Percentiles rank a stretch among this genome's conserved stretches.
phyloP scores from a whole-genome alignment of 2,329 filamentous ascomycete species.

The Sporothrix globosa region DNA sequence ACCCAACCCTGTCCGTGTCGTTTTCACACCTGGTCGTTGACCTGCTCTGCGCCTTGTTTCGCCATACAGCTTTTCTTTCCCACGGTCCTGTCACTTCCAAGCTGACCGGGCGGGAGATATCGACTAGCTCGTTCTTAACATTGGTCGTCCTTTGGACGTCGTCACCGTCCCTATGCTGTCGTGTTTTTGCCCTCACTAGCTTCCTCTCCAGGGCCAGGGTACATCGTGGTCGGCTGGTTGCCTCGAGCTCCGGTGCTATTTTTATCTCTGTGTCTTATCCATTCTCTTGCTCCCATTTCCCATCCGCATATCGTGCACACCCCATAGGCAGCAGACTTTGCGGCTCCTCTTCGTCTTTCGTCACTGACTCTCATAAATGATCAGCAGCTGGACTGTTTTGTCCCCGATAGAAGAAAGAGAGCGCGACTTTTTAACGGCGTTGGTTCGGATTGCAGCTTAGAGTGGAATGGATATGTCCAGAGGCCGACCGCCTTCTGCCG shows the following conservation, averaged over 20 bases:
- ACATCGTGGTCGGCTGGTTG: slow-evolving; percentile 6
- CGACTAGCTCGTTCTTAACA: neutral
- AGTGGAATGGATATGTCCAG: neutral
- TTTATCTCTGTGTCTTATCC: neutral
- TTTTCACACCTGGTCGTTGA: neutral
- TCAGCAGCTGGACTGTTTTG: neutral
- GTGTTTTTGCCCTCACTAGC: neutral
- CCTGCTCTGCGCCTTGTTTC: neutral
- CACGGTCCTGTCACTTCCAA: neutral
- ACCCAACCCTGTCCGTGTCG: neutral
- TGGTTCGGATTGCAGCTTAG: neutral
- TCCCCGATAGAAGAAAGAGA: too few relatives aligned
- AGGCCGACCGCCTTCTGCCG: slow-evolving; percentile 12
- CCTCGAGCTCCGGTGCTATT: slow-evolving; percentile 11
- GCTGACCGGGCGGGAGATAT: too few relatives aligned
- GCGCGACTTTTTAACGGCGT: neutral
- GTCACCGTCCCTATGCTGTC: neutral
- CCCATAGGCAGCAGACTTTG: neutral
- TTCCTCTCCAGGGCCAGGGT: neutral
- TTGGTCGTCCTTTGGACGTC: neutral
- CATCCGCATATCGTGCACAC: neutral
- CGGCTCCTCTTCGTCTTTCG: neutral
- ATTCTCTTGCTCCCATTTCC: neutral
- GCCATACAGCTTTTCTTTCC: neutral
- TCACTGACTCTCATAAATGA: neutral